phyloP scores from a whole-genome alignment of 2,329 filamentous ascomycete genomes.

The Aspergillus oerlinghausenensis region DNA sequence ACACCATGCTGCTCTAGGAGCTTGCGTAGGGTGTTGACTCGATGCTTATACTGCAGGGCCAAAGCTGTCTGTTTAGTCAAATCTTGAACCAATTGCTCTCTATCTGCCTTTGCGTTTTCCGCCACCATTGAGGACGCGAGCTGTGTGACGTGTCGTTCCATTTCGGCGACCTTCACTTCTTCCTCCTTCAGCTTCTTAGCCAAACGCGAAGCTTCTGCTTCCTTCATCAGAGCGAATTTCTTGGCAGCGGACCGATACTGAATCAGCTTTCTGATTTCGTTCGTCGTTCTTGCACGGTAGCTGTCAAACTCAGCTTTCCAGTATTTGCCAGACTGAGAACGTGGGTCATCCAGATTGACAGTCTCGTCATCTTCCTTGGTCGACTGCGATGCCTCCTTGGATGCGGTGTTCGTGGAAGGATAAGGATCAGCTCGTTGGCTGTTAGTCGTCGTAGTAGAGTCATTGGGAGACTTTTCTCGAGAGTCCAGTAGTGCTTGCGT shows the following conservation, averaged over 20 bases:
- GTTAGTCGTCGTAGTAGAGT: conserved; percentile 14
- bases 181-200: conserved; percentile 51
- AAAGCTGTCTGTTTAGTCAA: conserved; percentile 42
- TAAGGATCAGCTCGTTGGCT: conserved; percentile 10
- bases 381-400: conserved; percentile 13
- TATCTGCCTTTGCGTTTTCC: conserved; percentile 27
- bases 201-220: conserved; percentile 51
- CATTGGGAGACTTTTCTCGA: conserved; percentile 31
- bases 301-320: conserved; percentile 60
- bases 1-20: conserved; percentile 37
- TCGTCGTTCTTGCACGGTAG: conserved; percentile 54
- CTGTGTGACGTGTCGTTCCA: conserved; percentile 41
- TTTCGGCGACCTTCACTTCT: conserved; percentile 39
- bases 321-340: conserved; percentile 55
- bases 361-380: conserved; percentile 43
- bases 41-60: conserved; percentile 42
- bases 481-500: conserved; percentile 39
- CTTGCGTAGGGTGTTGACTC: conserved; percentile 34
- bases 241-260: conserved; percentile 57
- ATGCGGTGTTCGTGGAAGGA: conserved; percentile 11
- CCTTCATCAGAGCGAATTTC: conserved; percentile 57
- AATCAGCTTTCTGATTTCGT: conserved; percentile 58
- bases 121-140: conserved; percentile 38
- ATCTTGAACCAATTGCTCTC: conserved; percentile 39
- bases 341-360: conserved; percentile 50